A percentile compares a stretch with the other conserved stretches of the same genome.
Evolutionary conservation across 2,329 filamentous ascomycete species (phyloP).

Genomic region (Penicillium sp.): DNA sequence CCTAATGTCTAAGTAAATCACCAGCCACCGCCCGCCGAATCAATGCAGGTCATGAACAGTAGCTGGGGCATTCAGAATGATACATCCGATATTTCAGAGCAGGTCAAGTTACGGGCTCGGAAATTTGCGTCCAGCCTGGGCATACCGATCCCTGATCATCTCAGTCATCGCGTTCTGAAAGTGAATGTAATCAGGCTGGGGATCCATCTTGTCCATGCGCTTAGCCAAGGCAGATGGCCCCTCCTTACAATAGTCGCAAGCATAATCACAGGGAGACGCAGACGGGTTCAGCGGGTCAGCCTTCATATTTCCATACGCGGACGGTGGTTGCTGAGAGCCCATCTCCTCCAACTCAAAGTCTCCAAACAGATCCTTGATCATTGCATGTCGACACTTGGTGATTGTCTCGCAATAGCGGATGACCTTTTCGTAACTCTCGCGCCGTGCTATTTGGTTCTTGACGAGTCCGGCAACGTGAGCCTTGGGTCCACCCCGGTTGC

Average conservation of each 20-base stretch:
- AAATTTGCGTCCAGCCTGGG: background rate
- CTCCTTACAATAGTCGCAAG: conserved; percentile 79
- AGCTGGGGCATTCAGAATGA: background rate
- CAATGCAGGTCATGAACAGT: background rate
- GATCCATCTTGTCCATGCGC: conserved; percentile 51
- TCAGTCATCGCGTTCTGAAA: background rate
- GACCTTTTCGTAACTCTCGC: conserved; percentile 67
- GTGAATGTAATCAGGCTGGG: background rate
- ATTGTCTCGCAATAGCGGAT: conserved; percentile 81
- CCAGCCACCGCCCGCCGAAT: background rate
- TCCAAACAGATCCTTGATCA: conserved; percentile 77
- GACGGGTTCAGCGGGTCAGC: background rate
- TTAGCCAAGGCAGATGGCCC: conserved; percentile 56
- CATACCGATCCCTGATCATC: background rate
- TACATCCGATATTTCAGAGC: background rate
- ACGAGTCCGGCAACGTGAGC: conserved; percentile 41
- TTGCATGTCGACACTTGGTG: conserved; percentile 70
- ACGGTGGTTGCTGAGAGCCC: conserved; percentile 28
- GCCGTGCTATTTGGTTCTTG: conserved; percentile 47
- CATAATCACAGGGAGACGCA: conserved; percentile 66
- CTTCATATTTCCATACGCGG: conserved; percentile 18
- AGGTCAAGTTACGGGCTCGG: background rate
- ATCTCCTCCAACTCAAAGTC: conserved; percentile 52
- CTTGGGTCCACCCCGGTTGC: conserved; percentile 31
- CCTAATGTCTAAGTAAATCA: background rate